Evolutionary conservation across 495 filamentous ascomycete species (phyloP), one percentile per base, ranked within the genome.

Genomic region (Lentithecium fluviatile): DNA sequence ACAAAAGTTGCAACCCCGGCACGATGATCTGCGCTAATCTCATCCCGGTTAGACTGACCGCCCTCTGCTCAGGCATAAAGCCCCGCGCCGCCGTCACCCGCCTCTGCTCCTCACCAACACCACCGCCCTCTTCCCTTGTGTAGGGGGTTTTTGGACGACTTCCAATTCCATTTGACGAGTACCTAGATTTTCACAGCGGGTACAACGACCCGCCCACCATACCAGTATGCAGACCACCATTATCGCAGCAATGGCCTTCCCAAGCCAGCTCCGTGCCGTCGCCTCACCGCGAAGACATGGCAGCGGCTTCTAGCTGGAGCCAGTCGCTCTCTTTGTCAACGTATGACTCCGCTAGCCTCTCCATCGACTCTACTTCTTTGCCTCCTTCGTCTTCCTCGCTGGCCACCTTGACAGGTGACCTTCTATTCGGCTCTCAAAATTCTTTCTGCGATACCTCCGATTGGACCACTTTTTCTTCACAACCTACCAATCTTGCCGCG

Each of bases 91-190:
- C 19, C 42, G 51, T 17, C 13, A 36, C 7, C 21, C 20, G 12
- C 19, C 21, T 58, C 38, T 50, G 45, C 59, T 62, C 53, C 37
- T 38, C 51, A 56, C 25, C 36, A 45, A 48, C 29, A 32, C 45
- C 21, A 25, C 42, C 51, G 40, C 62, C 50, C 51, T 52, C 52
- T 56, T 40, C 20, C 38, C 25, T 21, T 19, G 56, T 59, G 62
- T 56, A 65, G 45, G 56, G 62, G 56, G 49, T 20, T 51, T 56
- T 45, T 32, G 32, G 2, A 5, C 19, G 40, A n/a, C 24, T 48
- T 36, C 56, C 32, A 60, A 55, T 65, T 60, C 34, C 51, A 19
- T 60, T 60, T 65, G 62, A 65, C 25, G 56, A 65, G 7, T 51
- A 55, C 56, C 45, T 60, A 51, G 45, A 26, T 60, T 52, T 46